Conservation (phyloP, 352 stramenopile genomes). For the Pythium phragmiticola region DNA sequence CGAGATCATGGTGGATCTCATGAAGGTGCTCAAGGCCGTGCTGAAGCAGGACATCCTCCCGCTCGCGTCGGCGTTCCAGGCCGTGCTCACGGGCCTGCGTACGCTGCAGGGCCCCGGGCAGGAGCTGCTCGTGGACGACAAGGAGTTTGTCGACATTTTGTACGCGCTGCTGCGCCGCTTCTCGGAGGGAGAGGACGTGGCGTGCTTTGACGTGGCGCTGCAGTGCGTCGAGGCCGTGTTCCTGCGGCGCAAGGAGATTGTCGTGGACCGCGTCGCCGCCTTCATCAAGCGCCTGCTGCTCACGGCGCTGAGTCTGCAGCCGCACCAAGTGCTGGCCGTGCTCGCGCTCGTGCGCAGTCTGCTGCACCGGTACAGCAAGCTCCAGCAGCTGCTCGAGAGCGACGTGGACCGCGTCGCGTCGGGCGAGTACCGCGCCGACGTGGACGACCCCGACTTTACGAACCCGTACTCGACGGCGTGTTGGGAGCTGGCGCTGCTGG, state of each 20-base stretch:
- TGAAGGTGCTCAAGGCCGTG: conserved; percentile 94
- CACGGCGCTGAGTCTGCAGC: conserved; percentile 83
- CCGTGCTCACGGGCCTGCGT: conserved; percentile 91
- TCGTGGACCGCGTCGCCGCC: conserved; percentile 91
- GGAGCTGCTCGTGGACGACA: conserved; percentile 96
- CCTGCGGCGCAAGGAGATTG: conserved; percentile 93
- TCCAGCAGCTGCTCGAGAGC: conserved; percentile 94
- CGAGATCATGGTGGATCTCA: conserved; percentile 96
- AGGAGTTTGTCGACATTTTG: conserved; percentile 95
- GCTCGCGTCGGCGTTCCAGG: conserved; percentile 67
- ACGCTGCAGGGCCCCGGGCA: conserved; percentile 92
- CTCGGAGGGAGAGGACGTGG: conserved; percentile 57
- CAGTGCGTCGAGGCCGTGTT: conserved; percentile 93
- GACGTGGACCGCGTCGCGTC: conserved; percentile 94
- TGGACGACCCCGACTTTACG: conserved; percentile 93
- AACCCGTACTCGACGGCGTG: conserved; percentile 94
- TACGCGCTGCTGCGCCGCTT: conserved; percentile 88
- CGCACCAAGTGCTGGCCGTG: conserved; percentile 83
- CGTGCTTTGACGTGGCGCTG: conserved; percentile 71
- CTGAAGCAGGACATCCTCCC: conserved; percentile 79
- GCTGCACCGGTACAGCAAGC: conserved; percentile 91
- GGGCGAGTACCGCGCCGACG: conserved; percentile 90
- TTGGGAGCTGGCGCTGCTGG: conserved; percentile 92
- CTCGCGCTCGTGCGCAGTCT: conserved; percentile 88
- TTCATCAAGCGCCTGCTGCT: conserved; percentile 94